These are phyloP conservation scores for Fraxinus anomala DNA, from an alignment of 257 asterid species.

Conservation along the genomic window DNA sequence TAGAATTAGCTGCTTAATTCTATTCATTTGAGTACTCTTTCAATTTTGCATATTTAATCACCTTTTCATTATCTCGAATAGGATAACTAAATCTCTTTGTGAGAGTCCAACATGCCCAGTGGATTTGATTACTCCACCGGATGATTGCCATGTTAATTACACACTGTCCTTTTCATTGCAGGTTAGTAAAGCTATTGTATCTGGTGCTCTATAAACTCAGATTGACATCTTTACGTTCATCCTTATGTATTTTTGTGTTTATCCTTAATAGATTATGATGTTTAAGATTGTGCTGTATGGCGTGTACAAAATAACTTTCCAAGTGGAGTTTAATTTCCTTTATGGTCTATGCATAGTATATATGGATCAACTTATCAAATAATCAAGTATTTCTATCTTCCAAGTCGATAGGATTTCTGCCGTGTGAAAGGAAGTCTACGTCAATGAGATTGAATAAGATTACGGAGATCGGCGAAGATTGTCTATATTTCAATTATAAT, in stretches of 20 bases:
- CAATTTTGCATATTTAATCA: constrained; percentile 24
- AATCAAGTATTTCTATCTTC: not conserved
- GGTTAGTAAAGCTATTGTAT: constrained; percentile 48
- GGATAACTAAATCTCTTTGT: constrained; percentile 88
- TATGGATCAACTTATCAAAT: constrained; percentile 11
- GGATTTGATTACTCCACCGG: constrained; percentile 93
- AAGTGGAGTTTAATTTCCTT: constrained; percentile 12
- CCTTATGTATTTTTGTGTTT: not conserved
- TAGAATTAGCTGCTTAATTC: constrained; percentile 22
- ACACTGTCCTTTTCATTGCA: constrained; percentile 88
- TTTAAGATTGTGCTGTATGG: not conserved
- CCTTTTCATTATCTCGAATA: constrained; percentile 39
- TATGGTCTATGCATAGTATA: not conserved
- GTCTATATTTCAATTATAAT: no score
- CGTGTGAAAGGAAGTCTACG: not conserved
- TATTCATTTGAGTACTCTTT: constrained; percentile 19
- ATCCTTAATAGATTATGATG: not conserved
- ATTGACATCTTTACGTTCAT: constrained; percentile 7
- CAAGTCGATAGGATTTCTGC: not conserved
- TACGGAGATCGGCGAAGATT: no score
- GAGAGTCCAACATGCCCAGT: constrained; percentile 76
- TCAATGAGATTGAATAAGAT: no score
- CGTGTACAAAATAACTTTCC: constrained; percentile 12
- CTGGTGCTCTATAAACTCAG: constrained; percentile 25
- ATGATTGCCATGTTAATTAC: constrained; percentile 95